These are phyloP conservation scores for Rosa lucieae DNA, from an alignment of 306 rosid genomes.

Conservation along the genomic window DNA sequence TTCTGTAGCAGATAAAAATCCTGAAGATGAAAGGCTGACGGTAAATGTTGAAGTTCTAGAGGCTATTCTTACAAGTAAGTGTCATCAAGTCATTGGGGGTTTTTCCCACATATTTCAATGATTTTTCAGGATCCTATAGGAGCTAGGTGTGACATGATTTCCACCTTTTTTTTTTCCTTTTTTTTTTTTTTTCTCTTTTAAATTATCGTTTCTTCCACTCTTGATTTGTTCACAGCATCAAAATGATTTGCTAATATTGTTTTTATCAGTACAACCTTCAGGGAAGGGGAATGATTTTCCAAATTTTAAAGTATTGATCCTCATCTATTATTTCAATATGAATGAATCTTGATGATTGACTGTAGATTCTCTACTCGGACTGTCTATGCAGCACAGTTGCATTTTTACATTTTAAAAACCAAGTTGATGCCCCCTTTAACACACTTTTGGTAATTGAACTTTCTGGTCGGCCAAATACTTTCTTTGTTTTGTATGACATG, in stretches of 20 bases:
- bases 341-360: background rate
- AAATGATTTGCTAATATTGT: background rate
- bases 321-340: background rate
- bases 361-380: background rate
- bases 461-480: background rate
- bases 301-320: background rate
- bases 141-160: background rate
- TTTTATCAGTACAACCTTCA: background rate
- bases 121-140: background rate
- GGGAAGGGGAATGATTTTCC: background rate
- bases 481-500: background rate
- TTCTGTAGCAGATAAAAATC: constrained; percentile 21
- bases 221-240: background rate
- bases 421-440: background rate
- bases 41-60: constrained; percentile 32
- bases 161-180: background rate
- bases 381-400: background rate
- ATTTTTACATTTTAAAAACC: background rate
- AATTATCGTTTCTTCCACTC: background rate
- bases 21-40: constrained; percentile 18
- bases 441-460: background rate
- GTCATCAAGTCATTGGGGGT: background rate
- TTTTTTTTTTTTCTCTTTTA: background rate
- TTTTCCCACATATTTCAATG: background rate
- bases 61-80: constrained; percentile 32